Conservation (phyloP, 2,329 filamentous ascomycete species). For the Gremmenia infestans region DNA sequence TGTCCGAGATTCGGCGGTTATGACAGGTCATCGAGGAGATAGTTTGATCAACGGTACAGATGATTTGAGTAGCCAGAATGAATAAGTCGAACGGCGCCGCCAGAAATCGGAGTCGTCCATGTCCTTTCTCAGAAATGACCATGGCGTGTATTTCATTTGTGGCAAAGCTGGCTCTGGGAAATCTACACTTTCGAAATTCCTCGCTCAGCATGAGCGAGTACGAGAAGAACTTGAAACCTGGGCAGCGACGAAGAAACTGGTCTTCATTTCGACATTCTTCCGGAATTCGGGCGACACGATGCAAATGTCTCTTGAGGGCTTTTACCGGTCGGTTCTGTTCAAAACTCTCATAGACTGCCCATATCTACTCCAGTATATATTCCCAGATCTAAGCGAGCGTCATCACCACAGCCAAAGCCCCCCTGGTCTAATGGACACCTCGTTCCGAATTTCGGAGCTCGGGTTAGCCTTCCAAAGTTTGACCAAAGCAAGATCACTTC, state of each 20-base stretch:
- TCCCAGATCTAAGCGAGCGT: neutral
- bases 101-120: neutral
- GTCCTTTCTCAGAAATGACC: neutral
- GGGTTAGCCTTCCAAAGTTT: neutral
- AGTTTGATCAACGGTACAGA: neutral
- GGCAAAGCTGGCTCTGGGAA: neutral
- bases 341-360: conserved; percentile 5
- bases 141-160: neutral
- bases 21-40: neutral
- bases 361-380: conserved; percentile 3
- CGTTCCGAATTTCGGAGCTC: neutral
- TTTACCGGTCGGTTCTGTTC: conserved; percentile 8
- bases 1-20: too few species aligned
- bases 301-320: conserved; percentile 1
- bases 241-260: neutral
- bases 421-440: neutral
- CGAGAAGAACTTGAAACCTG: neutral
- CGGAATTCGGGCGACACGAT: neutral
- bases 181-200: neutral
- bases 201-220: neutral
- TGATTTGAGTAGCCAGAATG: neutral
- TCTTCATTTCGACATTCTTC: neutral
- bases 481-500: neutral
- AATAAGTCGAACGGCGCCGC: neutral
- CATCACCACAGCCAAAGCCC: neutral